Conservation (phyloP, 495 filamentous ascomycete genomes). For the Aspergillus saccharolyticus region DNA sequence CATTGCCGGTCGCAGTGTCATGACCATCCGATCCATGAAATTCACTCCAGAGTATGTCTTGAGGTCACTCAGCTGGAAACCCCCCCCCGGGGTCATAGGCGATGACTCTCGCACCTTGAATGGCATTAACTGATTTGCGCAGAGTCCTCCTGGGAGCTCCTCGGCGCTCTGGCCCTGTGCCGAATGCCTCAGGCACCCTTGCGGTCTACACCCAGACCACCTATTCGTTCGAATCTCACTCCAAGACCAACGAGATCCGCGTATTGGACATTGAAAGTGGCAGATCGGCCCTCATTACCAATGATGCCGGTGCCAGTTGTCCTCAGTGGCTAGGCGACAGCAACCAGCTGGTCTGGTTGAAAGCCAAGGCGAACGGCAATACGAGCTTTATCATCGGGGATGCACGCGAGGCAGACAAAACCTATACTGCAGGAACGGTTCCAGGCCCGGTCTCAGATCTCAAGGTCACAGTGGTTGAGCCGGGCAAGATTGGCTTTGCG, state of each 20-base stretch:
- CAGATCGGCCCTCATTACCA: conserved; percentile 59
- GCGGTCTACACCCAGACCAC: conserved; percentile 69
- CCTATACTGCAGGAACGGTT: conserved; percentile 59
- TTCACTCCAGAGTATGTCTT: conserved; percentile 63
- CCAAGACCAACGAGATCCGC: conserved; percentile 67
- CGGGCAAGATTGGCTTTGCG: conserved; percentile 65
- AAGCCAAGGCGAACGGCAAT: conserved; percentile 58
- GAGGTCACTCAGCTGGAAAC: background rate
- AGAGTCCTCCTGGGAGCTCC: conserved; percentile 79
- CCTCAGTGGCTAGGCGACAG: conserved; percentile 69
- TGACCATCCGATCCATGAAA: conserved; percentile 63
- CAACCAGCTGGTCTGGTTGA: conserved; percentile 62
- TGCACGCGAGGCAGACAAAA: conserved; percentile 50
- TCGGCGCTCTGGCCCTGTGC: conserved; percentile 68
- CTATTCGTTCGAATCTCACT: conserved; percentile 80
- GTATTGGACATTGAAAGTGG: conserved; percentile 67
- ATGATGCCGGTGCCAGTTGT: conserved; percentile 58
- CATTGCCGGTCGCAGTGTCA: conserved; percentile 27
- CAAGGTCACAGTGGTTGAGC: conserved; percentile 58
- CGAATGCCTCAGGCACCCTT: conserved; percentile 65
- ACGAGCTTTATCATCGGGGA: conserved; percentile 59
- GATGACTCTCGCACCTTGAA: background rate
- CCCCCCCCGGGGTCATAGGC: background rate
- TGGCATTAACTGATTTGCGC: conserved; percentile 9
- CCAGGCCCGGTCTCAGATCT: conserved; percentile 67